A percentile compares a stretch with the other conserved stretches of the same genome.
Conservation (phyloP, 2,329 filamentous ascomycete genomes). For the Aspergillus sp. region DNA sequence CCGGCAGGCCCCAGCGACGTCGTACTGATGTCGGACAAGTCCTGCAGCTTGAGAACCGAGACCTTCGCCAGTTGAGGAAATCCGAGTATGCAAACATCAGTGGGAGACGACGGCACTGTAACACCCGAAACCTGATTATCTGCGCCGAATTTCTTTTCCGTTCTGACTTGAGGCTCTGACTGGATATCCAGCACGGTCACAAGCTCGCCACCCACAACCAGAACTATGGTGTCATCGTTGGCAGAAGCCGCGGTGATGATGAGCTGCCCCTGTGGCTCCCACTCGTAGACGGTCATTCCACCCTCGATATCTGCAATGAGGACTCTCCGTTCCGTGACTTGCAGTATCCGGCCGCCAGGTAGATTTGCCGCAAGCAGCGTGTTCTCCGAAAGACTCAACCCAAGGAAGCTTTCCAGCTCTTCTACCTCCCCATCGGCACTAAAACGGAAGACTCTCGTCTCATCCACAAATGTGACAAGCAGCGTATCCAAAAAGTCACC, state of each 20-base stretch:
- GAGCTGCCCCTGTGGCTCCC: slow-evolving; percentile 46
- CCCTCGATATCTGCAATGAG: slow-evolving; percentile 60
- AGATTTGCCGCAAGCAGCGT: slow-evolving; percentile 73
- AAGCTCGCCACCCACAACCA: slow-evolving; percentile 74
- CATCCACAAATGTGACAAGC: slow-evolving; percentile 75
- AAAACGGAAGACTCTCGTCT: slow-evolving; percentile 82
- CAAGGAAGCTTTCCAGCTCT: slow-evolving; percentile 75
- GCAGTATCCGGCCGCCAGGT: slow-evolving; percentile 63
- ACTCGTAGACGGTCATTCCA: slow-evolving; percentile 47
- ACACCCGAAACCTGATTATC: slow-evolving; percentile 83
- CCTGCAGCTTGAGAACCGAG: slow-evolving; percentile 68
- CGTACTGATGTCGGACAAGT: slow-evolving; percentile 64
- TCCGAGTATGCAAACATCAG: slow-evolving; percentile 72
- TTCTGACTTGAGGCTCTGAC: slow-evolving; percentile 57
- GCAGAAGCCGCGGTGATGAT: slow-evolving; percentile 76
- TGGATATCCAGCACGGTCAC: slow-evolving; percentile 68
- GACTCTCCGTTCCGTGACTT: slow-evolving; percentile 69
- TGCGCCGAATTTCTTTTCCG: slow-evolving; percentile 60
- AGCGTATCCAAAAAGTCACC: slow-evolving; percentile 61
- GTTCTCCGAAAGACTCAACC: slow-evolving; percentile 65
- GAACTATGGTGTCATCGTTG: slow-evolving; percentile 66
- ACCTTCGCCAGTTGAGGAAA: slow-evolving; percentile 85
- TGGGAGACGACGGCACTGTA: slow-evolving; percentile 65
- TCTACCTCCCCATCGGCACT: slow-evolving; percentile 74
- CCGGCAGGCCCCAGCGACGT: slow-evolving; percentile 65